Conservation (phyloP, 139 green algal species). For the Tetradesmus lagerheimii region DNA sequence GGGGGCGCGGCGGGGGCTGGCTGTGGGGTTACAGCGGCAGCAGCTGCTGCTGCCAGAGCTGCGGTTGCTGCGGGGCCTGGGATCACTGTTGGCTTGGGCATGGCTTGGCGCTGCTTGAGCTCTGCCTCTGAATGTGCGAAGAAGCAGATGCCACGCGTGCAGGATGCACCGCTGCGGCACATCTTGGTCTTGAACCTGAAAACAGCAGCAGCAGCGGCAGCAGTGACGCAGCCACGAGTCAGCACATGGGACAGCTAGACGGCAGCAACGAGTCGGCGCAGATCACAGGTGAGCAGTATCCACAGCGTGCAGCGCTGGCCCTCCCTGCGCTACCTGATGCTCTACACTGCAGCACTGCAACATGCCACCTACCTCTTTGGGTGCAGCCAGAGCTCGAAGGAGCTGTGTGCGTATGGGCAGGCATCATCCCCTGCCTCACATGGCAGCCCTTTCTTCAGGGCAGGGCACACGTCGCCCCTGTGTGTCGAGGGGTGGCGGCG, state of each 20-base stretch:
- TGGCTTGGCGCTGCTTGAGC: not conserved
- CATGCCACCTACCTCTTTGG: not conserved
- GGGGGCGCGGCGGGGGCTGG: not conserved
- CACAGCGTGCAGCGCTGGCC: no score
- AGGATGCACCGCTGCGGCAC: conserved; percentile 15
- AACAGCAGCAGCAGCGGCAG: not conserved
- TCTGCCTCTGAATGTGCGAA: conserved; percentile 9
- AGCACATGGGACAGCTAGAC: no score
- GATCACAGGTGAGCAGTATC: no score
- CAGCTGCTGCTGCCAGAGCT: not conserved
- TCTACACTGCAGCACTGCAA: not conserved
- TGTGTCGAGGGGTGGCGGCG: conserved; percentile 11
- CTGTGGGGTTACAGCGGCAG: not conserved
- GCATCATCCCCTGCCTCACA: not conserved
- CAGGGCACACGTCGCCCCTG: conserved; percentile 12
- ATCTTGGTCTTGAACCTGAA: conserved; percentile 34
- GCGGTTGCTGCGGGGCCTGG: not conserved
- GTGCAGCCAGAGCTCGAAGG: conserved; percentile 33
- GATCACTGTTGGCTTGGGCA: not conserved
- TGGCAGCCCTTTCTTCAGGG: not conserved
- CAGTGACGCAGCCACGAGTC: no score
- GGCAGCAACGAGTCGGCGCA: no score
- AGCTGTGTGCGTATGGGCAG: conserved; percentile 15
- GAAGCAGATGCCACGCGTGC: conserved; percentile 16
- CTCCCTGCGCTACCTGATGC: no score